phyloP scores from a whole-genome alignment of 1,139 yeast species.

The Petasospora fabianii region DNA sequence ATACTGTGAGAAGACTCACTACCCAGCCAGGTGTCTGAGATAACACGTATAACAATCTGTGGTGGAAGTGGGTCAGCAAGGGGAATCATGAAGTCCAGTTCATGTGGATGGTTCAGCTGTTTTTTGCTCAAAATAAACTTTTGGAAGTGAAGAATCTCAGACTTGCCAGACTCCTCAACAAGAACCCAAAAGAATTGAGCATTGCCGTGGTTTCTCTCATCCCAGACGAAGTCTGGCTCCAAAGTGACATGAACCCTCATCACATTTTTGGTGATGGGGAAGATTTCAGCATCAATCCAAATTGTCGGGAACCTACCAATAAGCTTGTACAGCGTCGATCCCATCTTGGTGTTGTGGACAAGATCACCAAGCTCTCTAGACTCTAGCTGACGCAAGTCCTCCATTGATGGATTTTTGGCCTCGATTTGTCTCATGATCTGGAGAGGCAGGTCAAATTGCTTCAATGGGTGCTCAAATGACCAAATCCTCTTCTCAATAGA shows the following conservation, averaged over 20 bases:
- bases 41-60: slow-evolving; percentile 72
- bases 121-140: slow-evolving; percentile 64
- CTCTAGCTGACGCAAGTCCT: slow-evolving; percentile 67
- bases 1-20: slow-evolving; percentile 74
- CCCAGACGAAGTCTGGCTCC: slow-evolving; percentile 84
- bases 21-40: slow-evolving; percentile 90
- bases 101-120: slow-evolving; percentile 57
- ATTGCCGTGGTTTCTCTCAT: slow-evolving; percentile 71
- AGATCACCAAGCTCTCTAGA: slow-evolving; percentile 81
- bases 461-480: slow-evolving; percentile 88
- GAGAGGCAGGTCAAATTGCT: slow-evolving; percentile 79
- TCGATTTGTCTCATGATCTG: slow-evolving; percentile 61
- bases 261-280: slow-evolving; percentile 85
- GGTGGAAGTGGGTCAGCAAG: slow-evolving; percentile 84
- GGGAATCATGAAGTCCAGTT: slow-evolving; percentile 90
- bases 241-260: slow-evolving; percentile 73
- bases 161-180: slow-evolving; percentile 79
- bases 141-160: slow-evolving; percentile 77
- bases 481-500: slow-evolving; percentile 81
- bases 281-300: slow-evolving; percentile 73
- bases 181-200: slow-evolving; percentile 90
- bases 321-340: slow-evolving; percentile 54
- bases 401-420: slow-evolving; percentile 64
- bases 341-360: slow-evolving; percentile 78
- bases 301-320: slow-evolving; percentile 74